A percentile compares a stretch with the other conserved stretches of the same genome.
Evolutionary conservation across 495 filamentous ascomycete species (phyloP).

Genomic region (Apiosordaria backusii): DNA sequence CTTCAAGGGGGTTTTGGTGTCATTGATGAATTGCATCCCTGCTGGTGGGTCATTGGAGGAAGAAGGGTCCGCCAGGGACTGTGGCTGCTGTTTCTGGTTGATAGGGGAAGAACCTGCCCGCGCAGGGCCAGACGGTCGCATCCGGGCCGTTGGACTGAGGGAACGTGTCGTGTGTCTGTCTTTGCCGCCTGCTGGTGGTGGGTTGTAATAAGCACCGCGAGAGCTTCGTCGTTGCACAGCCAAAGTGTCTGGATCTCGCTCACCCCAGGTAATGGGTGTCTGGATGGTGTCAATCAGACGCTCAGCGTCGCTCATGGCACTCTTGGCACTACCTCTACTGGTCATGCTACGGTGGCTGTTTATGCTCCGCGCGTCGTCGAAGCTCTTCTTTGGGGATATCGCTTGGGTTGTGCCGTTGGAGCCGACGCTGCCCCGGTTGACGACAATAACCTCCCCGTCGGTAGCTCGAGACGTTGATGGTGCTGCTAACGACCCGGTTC

Average conservation of each 20-base stretch:
- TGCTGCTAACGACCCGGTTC: slow-evolving; percentile 13
- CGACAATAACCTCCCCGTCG: slow-evolving; percentile 55
- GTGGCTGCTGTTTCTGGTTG: not conserved
- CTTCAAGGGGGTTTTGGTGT: slow-evolving; percentile 37
- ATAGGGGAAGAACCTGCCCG: slow-evolving; percentile 18
- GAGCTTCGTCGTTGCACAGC: slow-evolving; percentile 17
- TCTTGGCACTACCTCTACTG: slow-evolving; percentile 47
- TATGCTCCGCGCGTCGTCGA: slow-evolving; percentile 44
- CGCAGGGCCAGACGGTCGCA: slow-evolving; percentile 3
- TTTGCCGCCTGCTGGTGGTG: slow-evolving; percentile 3
- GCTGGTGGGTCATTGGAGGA: not conserved
- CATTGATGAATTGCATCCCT: slow-evolving; percentile 32
- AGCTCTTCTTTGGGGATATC: slow-evolving; percentile 29
- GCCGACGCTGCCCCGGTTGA: slow-evolving; percentile 42
- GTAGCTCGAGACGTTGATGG: slow-evolving; percentile 26
- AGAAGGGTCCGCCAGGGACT: not conserved
- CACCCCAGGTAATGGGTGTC: slow-evolving; percentile 50
- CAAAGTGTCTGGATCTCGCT: slow-evolving; percentile 32
- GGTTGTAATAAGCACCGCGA: slow-evolving; percentile 13
- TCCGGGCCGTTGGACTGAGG: slow-evolving; percentile 21
- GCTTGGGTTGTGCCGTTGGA: slow-evolving; percentile 15
- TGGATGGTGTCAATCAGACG: slow-evolving; percentile 72
- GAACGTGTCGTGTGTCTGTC: slow-evolving; percentile 12
- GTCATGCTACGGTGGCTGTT: slow-evolving; percentile 52
- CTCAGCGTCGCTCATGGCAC: slow-evolving; percentile 66